phyloP scores from a whole-genome alignment of 1,139 yeast genomes.

The Nadsonia commutata region DNA sequence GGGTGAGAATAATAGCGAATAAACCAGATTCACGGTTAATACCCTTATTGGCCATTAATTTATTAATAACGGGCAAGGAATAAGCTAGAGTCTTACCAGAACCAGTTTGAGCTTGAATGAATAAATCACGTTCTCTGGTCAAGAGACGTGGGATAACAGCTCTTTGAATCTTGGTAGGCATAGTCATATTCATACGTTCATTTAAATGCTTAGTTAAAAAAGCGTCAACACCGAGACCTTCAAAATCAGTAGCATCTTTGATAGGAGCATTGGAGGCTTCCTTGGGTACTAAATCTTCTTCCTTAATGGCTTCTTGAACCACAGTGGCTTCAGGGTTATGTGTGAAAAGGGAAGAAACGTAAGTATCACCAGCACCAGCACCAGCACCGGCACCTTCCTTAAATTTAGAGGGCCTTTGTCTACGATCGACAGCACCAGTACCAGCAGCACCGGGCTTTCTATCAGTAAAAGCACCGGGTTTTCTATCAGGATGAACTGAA shows the following conservation, averaged over 20 bases:
- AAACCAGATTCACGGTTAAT: constrained; percentile 66
- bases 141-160: constrained; percentile 62
- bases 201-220: constrained; percentile 40
- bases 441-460: neutral
- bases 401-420: neutral
- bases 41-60: constrained; percentile 41
- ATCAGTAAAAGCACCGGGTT: neutral
- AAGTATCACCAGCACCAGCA: constrained; percentile 1
- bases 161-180: constrained; percentile 81
- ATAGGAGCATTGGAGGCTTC: constrained; percentile 80
- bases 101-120: constrained; percentile 91
- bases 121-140: constrained; percentile 41
- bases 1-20: constrained; percentile 76
- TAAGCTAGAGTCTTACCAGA: constrained; percentile 89
- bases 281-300: constrained; percentile 20
- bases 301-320: constrained; percentile 14
- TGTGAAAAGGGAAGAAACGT: constrained; percentile 4
- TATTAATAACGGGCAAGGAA: constrained; percentile 64
- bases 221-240: constrained; percentile 53
- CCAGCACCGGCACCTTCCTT: neutral
- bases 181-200: constrained; percentile 40
- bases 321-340: constrained; percentile 1
- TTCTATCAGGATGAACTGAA: no score
- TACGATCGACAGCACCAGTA: neutral
- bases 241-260: constrained; percentile 51